Evolutionary conservation across 73 alveolate species (phyloP), one percentile per base, ranked within the genome.

Genomic region (Symbiodinium natans): DNA sequence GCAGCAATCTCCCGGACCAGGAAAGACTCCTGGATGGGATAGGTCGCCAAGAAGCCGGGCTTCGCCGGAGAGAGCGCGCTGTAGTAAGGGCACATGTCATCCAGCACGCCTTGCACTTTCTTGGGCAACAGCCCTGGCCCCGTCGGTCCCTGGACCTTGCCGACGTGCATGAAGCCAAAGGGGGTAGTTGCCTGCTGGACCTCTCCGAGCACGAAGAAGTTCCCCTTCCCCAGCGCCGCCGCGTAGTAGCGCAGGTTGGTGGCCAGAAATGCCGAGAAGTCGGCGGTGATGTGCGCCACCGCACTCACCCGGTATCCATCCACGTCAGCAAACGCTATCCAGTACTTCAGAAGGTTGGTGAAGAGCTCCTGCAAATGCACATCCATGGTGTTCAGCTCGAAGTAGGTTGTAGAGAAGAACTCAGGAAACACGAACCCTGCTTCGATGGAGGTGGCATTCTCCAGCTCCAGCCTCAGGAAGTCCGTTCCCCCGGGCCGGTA

Each of bases 171-270:
- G 42, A 86, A 86, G 39, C 93, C 93, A 54, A 86, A 86, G 40
- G 93, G 93, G 41, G 93, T 46, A 1, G 93, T 86, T 4, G 93
- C 68, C 29, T 86, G 93, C 56, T 48, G 93, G 56, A 89, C 74
- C 52, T 89, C 95, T 5, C 95, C 95, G 46, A 89, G 38, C 8
- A 41, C 40, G 31, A 89, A 89, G 95, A 89, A 89, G 86, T 89
- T 89, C 11, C n/a, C 86, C 95, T 89, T 89, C 38, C 86, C 75
- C 41, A 89, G 83, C 29, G 95, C 86, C 13, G 85, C 73, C 63
- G 95, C 95, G 68, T 89, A 89, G 85, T 38, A 68, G 46, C 95
- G 95, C 95, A 89, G 86, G 27, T 63, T 71, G 33, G 95, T 89
- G 0, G 95, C 85, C 3, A 89, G 46, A 31, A 54, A 89, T 6